Base-by-base conservation (phyloP, 1,284 basidiomycete species). In the Trametes polyzona region DNA sequence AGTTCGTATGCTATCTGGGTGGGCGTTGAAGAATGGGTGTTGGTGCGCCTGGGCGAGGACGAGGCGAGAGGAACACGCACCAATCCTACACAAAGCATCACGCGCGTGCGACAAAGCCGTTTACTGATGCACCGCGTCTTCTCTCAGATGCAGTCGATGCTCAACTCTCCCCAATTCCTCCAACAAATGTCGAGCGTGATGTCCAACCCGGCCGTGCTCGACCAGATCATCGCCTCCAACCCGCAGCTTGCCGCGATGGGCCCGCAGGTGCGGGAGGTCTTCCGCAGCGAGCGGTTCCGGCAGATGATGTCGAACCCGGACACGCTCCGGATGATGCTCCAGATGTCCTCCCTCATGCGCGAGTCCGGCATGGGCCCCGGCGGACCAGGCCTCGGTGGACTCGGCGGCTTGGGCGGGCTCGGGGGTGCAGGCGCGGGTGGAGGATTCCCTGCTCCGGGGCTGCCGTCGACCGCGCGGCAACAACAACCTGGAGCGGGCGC, bases 251-350 rank as follows among this genome's bases (percentile, higher is more conserved):
- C 82, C 1, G 76, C 78, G 0, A 90, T 95, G 87, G 91, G 82
- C 4, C 93, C 93, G 0, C 88, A 92, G 68, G 83, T 94, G 24
- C 80, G 94, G 17, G 78, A 89, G 63, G 80, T 92, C 56, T 89
- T 96, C 76, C 86, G 89, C 68, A 90, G 84, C 67, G 87, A 89
- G n/a, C 78, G 85, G 59, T 92, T 95, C 75, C 77, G 91, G 47
- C 82, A 92, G 67, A 88, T 95, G 84, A 82, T 95, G 87, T 84
- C 91, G 7, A 89, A 93, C 71, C 93, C 93, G 0, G 86, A 93
- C 54, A 77, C 79, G n/a, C 77, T 94, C 58, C 84, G 87, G 54
- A 80, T 83, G 65, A 92, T 95, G 88, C 80, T 95, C 68, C 89
- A 88, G 67, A 92, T 94, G 89, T 86, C 88, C 2, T 70, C 77